Evolutionary conservation across 2,329 filamentous ascomycete genomes (phyloP), one percentile per base, ranked within the genome.

Genomic region (Penicillium sp.): DNA sequence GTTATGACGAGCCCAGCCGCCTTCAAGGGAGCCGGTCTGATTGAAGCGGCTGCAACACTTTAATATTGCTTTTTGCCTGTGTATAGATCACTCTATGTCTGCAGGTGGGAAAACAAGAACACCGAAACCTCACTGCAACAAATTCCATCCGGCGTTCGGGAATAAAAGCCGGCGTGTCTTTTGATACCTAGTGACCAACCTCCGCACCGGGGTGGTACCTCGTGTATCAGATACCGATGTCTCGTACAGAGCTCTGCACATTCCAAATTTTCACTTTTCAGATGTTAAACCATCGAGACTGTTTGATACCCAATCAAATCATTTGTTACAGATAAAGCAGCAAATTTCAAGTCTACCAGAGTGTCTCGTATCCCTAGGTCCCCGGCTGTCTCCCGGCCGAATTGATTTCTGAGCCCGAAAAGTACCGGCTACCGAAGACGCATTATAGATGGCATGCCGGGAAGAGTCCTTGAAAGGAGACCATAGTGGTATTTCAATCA

Each of bases 21-120:
- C 0, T 88, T 87, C 71, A 82, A 80, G 63, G 79, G 74, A n/a
- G 74, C 77, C 1, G 86, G 87, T 25, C 80, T 77, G 7, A 75
- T 80, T n/a, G 81, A 81, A 60, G 84, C 82, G 6, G 65, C 68
- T 29, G 66, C 72, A 28, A 62, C 68, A 25, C 59, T 75, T 51
- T 75, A 57, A 69, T 40, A n/a, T 10, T 9, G 10, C 4, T 13
- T 13, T 29, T 29, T 13, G 5, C 10, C 9, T 29, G 10, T 13
- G 10, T 10, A 29, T 29, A 13, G 10, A 12, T 12, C 28, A 29
- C 10, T 8, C 9, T 9, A 23, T 5, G 8, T 37, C 3, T 28
- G 1, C 27, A 6, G 27, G 27, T 2, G 3, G 32, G 18, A 9
- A 20, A 29, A 20, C 15, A 7, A 3, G 7, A 37, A 10, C n/a